These are phyloP conservation scores for Termitomyces heimii DNA, from an alignment of 768 basidiomycete species.

Conservation along the genomic window DNA sequence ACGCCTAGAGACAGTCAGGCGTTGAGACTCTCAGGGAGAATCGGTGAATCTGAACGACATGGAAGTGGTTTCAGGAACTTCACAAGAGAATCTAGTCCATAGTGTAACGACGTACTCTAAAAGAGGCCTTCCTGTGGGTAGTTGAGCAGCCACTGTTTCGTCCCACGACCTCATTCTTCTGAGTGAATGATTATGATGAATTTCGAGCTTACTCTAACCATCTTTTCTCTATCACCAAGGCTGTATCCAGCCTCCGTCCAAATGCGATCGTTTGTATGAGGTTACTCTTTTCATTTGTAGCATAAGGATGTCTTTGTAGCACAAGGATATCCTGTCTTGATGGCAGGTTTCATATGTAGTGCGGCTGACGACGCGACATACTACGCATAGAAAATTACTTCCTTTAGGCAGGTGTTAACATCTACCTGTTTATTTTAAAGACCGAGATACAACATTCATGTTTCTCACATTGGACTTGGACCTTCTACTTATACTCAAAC, in stretches of 20 bases:
- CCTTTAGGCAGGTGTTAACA: neutral
- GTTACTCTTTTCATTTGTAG: neutral
- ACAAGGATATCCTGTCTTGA: neutral
- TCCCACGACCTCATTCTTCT: neutral
- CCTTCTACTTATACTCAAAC: no score
- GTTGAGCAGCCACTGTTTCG: neutral
- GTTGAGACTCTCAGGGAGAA: neutral
- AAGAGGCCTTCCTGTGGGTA: slow-evolving; percentile 19
- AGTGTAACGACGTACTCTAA: slow-evolving; percentile 22
- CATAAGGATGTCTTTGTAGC: neutral
- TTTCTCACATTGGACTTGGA: no score
- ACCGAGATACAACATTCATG: no score
- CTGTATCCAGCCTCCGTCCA: neutral
- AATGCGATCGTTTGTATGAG: neutral
- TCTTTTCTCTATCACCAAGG: no score
- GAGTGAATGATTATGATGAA: neutral
- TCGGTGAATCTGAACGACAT: neutral
- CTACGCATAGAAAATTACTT: neutral
- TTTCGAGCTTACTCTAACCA: neutral
- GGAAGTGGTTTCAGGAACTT: neutral
- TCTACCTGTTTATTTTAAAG: neutral
- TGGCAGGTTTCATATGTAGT: neutral
- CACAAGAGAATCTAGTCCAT: slow-evolving; percentile 13
- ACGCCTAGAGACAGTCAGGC: neutral
- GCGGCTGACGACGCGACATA: neutral